Conservation (phyloP, 768 basidiomycete genomes). For the Tulasnella calospora region DNA sequence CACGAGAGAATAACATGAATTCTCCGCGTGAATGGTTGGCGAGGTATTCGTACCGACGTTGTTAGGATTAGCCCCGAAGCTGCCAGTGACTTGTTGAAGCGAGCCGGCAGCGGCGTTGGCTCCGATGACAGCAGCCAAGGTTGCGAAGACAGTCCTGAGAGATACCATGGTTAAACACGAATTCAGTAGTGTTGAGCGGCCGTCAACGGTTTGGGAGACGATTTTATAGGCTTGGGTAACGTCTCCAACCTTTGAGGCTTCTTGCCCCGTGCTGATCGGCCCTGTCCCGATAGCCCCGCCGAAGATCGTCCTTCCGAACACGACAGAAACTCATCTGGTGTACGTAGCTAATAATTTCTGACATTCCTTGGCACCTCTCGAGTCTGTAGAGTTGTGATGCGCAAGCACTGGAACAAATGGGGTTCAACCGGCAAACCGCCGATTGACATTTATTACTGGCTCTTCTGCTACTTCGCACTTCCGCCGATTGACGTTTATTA, state of each 20-base stretch:
- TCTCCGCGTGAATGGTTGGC: not conserved
- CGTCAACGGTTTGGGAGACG: not conserved
- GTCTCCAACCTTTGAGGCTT: not conserved
- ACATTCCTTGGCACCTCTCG: not conserved
- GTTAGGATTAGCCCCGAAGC: conserved; percentile 53
- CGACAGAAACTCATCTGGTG: not conserved
- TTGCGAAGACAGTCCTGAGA: not conserved
- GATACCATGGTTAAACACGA: not conserved
- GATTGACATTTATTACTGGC: not conserved
- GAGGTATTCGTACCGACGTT: conserved; percentile 46
- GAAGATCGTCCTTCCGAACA: not conserved
- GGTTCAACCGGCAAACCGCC: not conserved
- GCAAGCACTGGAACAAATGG: not conserved
- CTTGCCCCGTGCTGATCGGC: not conserved
- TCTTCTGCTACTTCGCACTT: not conserved
- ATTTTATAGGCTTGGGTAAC: not conserved
- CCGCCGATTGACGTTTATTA: not conserved
- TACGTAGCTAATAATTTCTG: not conserved
- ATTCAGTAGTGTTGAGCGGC: not conserved
- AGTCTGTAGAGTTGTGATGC: not conserved
- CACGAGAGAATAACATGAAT: conserved; percentile 32
- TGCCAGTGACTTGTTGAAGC: conserved; percentile 26
- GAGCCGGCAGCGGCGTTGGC: not conserved
- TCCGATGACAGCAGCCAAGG: not conserved
- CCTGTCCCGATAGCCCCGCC: not conserved